Evolutionary conservation across 2,329 filamentous ascomycete species (phyloP), one percentile per base, ranked within the genome.

Genomic region (Diaporthe helianthi): DNA sequence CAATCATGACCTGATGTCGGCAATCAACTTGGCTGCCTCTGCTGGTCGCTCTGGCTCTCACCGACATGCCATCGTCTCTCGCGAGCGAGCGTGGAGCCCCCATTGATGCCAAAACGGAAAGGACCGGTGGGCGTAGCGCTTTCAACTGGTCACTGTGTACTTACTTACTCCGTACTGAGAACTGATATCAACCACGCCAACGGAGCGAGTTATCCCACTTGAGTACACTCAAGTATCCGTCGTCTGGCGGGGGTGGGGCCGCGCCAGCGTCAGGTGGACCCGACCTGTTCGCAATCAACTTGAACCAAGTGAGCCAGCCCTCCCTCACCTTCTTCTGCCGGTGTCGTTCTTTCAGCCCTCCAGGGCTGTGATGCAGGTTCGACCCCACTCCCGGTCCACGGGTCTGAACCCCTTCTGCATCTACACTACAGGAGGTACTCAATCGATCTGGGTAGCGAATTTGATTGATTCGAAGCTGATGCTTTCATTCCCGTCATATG

Each of bases 331-430:
- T 41, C 15, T 44, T 61, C 55, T 61, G 55, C 55, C 41, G 55
- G 36, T 9, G 36, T 15, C 10, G 5, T 22, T 38, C 33, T 22
- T 22, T 47, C 41, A 61, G 58, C 58, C 58, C 58, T 61, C 58
- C 58, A 17, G 41, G 58, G 58, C 58, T 61, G 58, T 12, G 24
- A n/a, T 46, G 36, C 41, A 47, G 19, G 12, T 46, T 47, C 2
- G 19, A 15, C 58, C 36, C 58, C 41, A 61, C 58, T 47, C 41
- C 26, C 7, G 5, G 9, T 31, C 5, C 58, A 61, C 58, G 58
- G 58, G 58, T 19, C 33, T 61, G 41, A 47, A 61, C 41, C 58
- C n/a, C 58, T 33, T 33, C 4, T 58, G 54, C 36, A 44, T 44
- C 33, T 44, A 19, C n/a, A n/a, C n/a, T n/a, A n/a, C n/a, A n/a